A percentile compares a stretch with the other conserved stretches of the same genome.
Conservation (phyloP, 1,284 basidiomycete genomes). For the Athelia sp. region DNA sequence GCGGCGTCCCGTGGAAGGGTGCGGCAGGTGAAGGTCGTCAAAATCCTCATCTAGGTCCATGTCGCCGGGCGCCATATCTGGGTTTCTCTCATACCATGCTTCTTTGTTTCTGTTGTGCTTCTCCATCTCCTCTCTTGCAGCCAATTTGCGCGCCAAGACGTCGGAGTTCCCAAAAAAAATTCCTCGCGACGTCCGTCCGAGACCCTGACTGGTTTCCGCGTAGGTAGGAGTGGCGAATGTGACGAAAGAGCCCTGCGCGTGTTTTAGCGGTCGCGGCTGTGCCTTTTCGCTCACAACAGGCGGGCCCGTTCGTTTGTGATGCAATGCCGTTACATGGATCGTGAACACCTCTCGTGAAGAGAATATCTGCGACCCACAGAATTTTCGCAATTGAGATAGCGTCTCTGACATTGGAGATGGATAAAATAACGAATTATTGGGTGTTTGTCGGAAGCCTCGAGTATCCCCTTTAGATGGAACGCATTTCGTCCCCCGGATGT, state of each 20-base stretch:
- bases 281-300: not conserved
- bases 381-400: no score
- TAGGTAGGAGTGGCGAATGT: not conserved
- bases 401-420: constrained; percentile 10
- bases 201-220: not conserved
- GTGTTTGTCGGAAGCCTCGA: constrained; percentile 11
- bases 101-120: not conserved
- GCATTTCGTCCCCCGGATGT: constrained; percentile 49
- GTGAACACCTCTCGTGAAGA: constrained; percentile 21
- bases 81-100: constrained; percentile 1
- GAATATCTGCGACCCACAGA: constrained; percentile 13
- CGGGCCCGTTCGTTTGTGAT: not conserved
- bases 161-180: not conserved
- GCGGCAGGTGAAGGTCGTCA: no score
- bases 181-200: no score
- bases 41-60: no score
- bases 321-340: not conserved
- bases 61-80: not conserved
- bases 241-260: not conserved
- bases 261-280: not conserved
- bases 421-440: constrained; percentile 18
- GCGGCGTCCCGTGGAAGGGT: no score
- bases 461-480: constrained; percentile 12
- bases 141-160: not conserved
- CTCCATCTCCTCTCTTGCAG: not conserved